A percentile compares a stretch with the other conserved stretches of the same genome.
phyloP scores from a whole-genome alignment of 192 early-diverging fungal genomes.

The Coemansia sp. region DNA sequence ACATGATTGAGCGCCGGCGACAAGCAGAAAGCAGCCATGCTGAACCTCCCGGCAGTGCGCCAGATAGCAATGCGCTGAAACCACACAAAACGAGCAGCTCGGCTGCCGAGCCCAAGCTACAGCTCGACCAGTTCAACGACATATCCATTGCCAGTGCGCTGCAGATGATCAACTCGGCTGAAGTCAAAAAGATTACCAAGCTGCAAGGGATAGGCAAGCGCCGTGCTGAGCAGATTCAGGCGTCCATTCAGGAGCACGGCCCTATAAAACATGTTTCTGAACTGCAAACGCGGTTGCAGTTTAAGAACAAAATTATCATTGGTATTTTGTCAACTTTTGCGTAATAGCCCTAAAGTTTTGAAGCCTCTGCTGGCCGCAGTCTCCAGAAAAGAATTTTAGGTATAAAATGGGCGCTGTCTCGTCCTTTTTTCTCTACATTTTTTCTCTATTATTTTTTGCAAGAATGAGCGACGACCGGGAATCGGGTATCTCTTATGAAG shows the following conservation, averaged over 20 bases:
- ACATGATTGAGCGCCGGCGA: constrained; percentile 28
- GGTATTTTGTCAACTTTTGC: constrained; percentile 51
- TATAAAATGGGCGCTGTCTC: not conserved
- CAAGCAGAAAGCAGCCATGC: not conserved
- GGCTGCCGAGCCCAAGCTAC: not conserved
- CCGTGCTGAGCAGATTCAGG: constrained; percentile 58
- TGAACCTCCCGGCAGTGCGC: too few species aligned
- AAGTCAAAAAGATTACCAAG: constrained; percentile 54
- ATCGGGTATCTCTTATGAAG: too few species aligned
- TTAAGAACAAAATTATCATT: constrained; percentile 49
- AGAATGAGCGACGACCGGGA: not conserved
- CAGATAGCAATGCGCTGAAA: too few species aligned
- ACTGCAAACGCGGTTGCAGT: constrained; percentile 34
- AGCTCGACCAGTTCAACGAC: constrained; percentile 34
- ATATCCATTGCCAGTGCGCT: constrained; percentile 50
- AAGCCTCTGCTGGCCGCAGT: not conserved
- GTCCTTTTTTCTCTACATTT: not conserved
- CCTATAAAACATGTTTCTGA: constrained; percentile 41
- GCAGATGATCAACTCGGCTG: constrained; percentile 57
- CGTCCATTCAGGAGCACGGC: constrained; percentile 37
- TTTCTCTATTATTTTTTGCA: not conserved
- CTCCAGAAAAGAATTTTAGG: not conserved
- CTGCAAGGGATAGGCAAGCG: constrained; percentile 61
- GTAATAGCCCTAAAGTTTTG: not conserved
- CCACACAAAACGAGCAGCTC: too few species aligned